A percentile compares a stretch with the other conserved stretches of the same genome.
Evolutionary conservation across 192 early-diverging fungal genomes (phyloP).

Genomic region (Powellomyces hirtus): DNA sequence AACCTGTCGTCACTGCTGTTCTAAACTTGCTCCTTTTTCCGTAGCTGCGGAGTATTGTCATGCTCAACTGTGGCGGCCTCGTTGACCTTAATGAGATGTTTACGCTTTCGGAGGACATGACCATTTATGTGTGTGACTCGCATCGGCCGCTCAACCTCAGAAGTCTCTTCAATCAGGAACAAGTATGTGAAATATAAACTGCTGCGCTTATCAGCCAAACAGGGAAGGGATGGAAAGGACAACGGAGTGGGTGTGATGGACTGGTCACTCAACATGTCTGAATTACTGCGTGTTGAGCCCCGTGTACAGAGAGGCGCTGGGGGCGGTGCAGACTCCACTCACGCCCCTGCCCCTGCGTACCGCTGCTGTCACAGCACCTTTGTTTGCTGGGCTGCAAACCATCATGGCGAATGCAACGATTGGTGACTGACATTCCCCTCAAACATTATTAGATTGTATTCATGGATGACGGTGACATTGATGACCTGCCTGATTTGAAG

Average conservation of each 20-base stretch:
- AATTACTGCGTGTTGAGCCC: too few relatives aligned
- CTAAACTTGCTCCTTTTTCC: background rate
- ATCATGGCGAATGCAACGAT: too few relatives aligned
- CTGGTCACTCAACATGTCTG: too few relatives aligned
- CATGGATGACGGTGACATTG: slow-evolving; percentile 83
- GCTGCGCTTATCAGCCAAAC: too few relatives aligned
- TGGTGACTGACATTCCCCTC: too few relatives aligned
- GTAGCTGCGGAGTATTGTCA: slow-evolving; percentile 70
- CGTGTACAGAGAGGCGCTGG: too few relatives aligned
- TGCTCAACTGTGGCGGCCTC: slow-evolving; percentile 85
- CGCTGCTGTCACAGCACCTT: too few relatives aligned
- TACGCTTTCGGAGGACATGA: slow-evolving; percentile 53
- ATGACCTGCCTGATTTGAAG: slow-evolving; percentile 60
- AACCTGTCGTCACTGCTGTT: background rate
- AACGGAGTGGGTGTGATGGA: too few relatives aligned
- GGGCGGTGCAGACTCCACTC: too few relatives aligned
- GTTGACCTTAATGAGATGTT: slow-evolving; percentile 71
- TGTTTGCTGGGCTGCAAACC: too few relatives aligned
- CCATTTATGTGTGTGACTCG: slow-evolving; percentile 80
- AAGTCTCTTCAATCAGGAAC: slow-evolving; percentile 72
- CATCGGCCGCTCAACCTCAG: slow-evolving; percentile 86
- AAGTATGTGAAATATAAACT: slow-evolving; percentile 42
- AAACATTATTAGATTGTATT: slow-evolving; percentile 56
- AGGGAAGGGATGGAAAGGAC: too few relatives aligned
- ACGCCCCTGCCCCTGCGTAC: too few relatives aligned